Base-by-base conservation (phyloP, 305 asterid genomes). In the Fraxinus sp. region DNA sequence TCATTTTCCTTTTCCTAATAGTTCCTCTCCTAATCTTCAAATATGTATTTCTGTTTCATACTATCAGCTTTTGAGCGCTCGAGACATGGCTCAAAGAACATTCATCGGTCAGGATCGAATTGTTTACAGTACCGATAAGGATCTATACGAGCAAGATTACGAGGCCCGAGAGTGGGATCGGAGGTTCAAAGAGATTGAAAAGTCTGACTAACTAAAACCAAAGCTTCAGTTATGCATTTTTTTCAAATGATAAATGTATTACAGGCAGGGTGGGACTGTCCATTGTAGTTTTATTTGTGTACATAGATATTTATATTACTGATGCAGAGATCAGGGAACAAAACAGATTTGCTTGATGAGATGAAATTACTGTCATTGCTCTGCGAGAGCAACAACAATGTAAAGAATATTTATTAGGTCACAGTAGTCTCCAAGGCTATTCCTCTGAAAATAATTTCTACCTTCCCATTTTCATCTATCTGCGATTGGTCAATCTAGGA, bases 61-160 rank as follows among this genome's bases (percentile, higher is more conserved):
- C 52, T 76, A 80, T 76, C 95, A 95, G 99, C 88, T 97, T 83
- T 81, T 92, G 89, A 97, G 94, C 82, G 98, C 99, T 6, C 91
- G 99, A 78, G 97, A 94, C 86, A 93, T 97, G 98, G 97, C 99
- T 10, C 93, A 94, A 81, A 89, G 89, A 89, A 93, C 95, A 20
- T 91, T 90, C 86, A 93, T 97, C 49, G 89, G 99, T 52, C 82
- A 90, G 91, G 99, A 96, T 82, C 88, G 87, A 83, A 96, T 96
- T 76, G 92, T 96, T 32, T 96, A 96, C 83, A 96, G 98, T 75
- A 94, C 97, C 0, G 97, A 91, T 76, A 91, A 85, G 89, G 98
- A 94, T 87, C 59, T 94, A 81, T 73, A 35, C 5, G 98, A 96
- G 68, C 99, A 96, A 88, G 95, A 91, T 46, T 93, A 93, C 18